Evolutionary conservation across 345 rosid species (phyloP).

Genomic region (Salix viminalis): DNA sequence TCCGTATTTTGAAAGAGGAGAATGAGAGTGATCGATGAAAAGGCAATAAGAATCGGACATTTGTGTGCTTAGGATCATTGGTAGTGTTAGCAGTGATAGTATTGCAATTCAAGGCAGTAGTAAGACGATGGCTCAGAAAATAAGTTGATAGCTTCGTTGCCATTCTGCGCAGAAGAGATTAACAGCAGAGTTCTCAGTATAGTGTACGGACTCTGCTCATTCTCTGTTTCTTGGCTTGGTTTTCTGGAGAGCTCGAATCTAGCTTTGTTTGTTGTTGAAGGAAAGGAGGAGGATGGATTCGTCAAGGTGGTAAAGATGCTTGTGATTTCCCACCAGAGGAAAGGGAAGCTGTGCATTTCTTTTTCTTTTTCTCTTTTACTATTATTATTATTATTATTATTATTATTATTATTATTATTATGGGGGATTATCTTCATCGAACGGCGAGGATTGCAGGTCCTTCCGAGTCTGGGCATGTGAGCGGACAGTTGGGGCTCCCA

Average conservation of each 20-base stretch:
- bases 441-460: slow-evolving; percentile 1
- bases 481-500: not conserved
- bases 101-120: slow-evolving; percentile 25
- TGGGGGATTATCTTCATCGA: slow-evolving; percentile 2
- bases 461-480: not conserved
- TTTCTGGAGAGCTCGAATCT: too few species aligned
- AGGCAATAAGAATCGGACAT: slow-evolving; percentile 34
- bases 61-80: slow-evolving; percentile 9
- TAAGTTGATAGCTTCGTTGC: slow-evolving; percentile 56
- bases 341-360: not conserved
- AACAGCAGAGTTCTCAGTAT: too few species aligned
- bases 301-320: too few species aligned
- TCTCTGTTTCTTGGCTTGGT: too few species aligned
- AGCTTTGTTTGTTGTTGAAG: too few species aligned
- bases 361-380: not conserved
- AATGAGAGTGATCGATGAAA: slow-evolving; percentile 46
- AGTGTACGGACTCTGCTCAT: too few species aligned
- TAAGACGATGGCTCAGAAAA: slow-evolving; percentile 39
- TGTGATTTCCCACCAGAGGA: too few species aligned
- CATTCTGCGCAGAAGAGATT: slow-evolving; percentile 23
- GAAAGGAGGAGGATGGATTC: too few species aligned
- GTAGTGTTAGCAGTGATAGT: not conserved
- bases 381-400: not conserved
- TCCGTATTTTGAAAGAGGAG: slow-evolving; percentile 71
- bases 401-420: too few species aligned